Percentiles rank a stretch among this genome's conserved stretches.
Evolutionary conservation across 1,284 basidiomycete species (phyloP).

Genomic region (Butyriboletus appendiculatus): DNA sequence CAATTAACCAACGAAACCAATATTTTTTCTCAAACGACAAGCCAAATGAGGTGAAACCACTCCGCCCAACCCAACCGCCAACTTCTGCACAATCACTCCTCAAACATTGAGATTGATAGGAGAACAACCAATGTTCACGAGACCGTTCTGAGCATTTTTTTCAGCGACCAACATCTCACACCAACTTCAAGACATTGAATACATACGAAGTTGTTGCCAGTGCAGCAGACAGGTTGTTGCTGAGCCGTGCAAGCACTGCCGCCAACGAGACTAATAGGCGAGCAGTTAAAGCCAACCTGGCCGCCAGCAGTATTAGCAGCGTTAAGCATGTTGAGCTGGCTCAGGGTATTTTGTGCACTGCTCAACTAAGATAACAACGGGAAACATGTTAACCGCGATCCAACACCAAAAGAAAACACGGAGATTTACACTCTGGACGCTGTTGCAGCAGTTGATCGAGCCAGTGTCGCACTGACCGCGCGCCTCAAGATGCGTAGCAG

Average conservation of each 20-base stretch:
- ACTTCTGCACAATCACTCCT: not conserved
- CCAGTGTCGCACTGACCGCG: constrained; percentile 11
- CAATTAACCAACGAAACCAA: not conserved
- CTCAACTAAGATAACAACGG: not conserved
- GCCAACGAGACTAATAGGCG: not conserved
- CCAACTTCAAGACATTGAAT: not conserved
- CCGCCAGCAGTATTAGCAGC: not conserved
- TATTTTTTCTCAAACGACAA: not conserved
- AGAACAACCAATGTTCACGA: constrained; percentile 9
- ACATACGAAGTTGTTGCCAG: constrained; percentile 4
- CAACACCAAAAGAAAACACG: rapidly evolving
- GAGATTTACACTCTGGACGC: not conserved
- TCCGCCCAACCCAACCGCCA: not conserved
- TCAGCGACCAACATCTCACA: not conserved
- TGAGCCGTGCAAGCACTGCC: not conserved
- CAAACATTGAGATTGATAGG: constrained; percentile 12
- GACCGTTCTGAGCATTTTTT: constrained; percentile 2
- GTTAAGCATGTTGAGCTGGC: not conserved
- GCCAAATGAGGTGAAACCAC: not conserved
- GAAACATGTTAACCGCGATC: not conserved
- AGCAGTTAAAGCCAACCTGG: constrained; percentile 3
- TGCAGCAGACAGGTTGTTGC: constrained; percentile 19
- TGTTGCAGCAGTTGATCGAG: constrained; percentile 9
- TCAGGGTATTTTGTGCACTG: not conserved
- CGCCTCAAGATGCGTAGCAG: constrained; percentile 7